Base-by-base conservation (phyloP, 2,329 filamentous ascomycete species). In the Ascochyta koolunga region DNA sequence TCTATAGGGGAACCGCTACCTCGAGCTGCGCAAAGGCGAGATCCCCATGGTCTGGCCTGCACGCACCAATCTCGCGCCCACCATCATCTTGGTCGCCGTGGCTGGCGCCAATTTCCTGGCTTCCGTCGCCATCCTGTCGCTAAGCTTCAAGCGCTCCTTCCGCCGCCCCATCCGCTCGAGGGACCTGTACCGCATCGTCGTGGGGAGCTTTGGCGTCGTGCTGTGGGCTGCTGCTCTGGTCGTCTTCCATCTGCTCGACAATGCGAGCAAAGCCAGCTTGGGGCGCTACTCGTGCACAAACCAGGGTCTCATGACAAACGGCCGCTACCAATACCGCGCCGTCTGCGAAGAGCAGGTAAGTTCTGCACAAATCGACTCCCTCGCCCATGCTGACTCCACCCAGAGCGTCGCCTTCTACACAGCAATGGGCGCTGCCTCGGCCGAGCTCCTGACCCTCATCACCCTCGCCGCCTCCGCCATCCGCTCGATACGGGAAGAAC, bases 41-140 rank as follows among this genome's bases (percentile, higher is more conserved):
- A 60, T 73, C 48, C 71, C 72, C 57, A 74, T 73, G 68, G 67
- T 67, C 46, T 75, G 72, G 72, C 72, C 72, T 18, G 70, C 70
- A 27, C 63, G 65, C 44, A 74, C 70, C 21, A 73, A 74, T 44
- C 70, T 74, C 25, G 67, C 64, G 5, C 69, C 72, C n/a, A 73
- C 69, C 27, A 64, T 72, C 13, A 60, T 74, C n/a, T 62, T 75
- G 33, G 64, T 72, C 41, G 59, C 59, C 52, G 62, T 75, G 54
- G 70, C 70, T 31, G 60, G 62, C 31, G 63, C 55, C 39, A 73
- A 73, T 59, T 74, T 72, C 58, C 58, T 73, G 44, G 68, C 66
- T 38, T 72, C 70, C 5, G 62, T 72, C 50, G 64, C 67, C 46
- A 70, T 72, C 51, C 55, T 74, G 33, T 61, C 60, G 10, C 60